These are phyloP conservation scores for Saururus chinensis DNA, from an alignment of 164 flowering plant species.

Conservation along the genomic window DNA sequence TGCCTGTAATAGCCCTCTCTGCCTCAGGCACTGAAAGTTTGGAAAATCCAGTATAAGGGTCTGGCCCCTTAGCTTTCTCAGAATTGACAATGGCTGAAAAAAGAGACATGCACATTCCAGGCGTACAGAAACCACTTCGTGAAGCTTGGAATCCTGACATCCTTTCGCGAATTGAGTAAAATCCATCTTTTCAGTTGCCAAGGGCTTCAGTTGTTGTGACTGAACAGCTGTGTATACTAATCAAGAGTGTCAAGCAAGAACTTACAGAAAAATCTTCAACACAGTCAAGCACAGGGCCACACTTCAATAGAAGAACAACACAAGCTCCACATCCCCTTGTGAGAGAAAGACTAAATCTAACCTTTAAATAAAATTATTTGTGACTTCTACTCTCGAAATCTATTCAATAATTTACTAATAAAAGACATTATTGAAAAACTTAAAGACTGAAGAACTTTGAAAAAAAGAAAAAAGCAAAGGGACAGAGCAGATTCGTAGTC, in stretches of 20 bases:
- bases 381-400: background rate
- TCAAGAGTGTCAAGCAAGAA: slow-evolving; percentile 85
- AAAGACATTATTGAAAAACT: too few relatives aligned
- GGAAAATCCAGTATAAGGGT: slow-evolving; percentile 62
- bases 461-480: too few relatives aligned
- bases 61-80: slow-evolving; percentile 40
- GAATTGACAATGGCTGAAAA: slow-evolving; percentile 69
- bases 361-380: too few relatives aligned
- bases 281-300: slow-evolving; percentile 38
- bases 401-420: too few relatives aligned
- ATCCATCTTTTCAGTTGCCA: slow-evolving; percentile 70
- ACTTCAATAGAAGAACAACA: slow-evolving; percentile 71
- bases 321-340: slow-evolving; percentile 98
- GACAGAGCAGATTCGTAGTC: too few relatives aligned
- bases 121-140: slow-evolving; percentile 95
- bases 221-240: slow-evolving; percentile 68
- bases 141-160: slow-evolving; percentile 87
- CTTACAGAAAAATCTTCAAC: slow-evolving; percentile 61
- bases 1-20: slow-evolving; percentile 64
- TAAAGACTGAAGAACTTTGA: too few relatives aligned
- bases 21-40: slow-evolving; percentile 64
- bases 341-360: slow-evolving; percentile 2
- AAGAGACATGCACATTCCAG: slow-evolving; percentile 87
- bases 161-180: slow-evolving; percentile 75
- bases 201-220: slow-evolving; percentile 85